phyloP scores from a whole-genome alignment of 257 asterid genomes.

The Cinchona pubescens region DNA sequence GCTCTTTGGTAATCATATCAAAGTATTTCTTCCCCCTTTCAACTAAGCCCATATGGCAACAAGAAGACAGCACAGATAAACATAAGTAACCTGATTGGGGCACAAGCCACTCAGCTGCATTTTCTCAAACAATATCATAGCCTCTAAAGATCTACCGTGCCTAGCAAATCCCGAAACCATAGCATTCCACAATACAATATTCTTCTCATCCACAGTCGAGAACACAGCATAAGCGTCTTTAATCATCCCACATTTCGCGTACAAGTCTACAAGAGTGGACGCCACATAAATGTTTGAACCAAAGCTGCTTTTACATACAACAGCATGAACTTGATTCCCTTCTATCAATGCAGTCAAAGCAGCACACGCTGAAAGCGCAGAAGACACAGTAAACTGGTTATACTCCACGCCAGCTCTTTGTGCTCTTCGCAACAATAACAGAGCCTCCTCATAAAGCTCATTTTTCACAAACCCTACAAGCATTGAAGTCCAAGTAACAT shows the following conservation, averaged over 20 bases:
- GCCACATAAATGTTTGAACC: constrained; percentile 44
- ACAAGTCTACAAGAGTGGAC: constrained; percentile 77
- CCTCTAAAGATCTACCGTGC: constrained; percentile 67
- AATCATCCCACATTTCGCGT: constrained; percentile 81
- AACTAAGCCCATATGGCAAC: constrained; percentile 83
- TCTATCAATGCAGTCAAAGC: constrained; percentile 75
- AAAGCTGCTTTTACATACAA: constrained; percentile 56
- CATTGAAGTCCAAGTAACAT: constrained; percentile 93
- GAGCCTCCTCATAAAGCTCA: constrained; percentile 70
- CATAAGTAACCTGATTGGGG: constrained; percentile 68
- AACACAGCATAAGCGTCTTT: constrained; percentile 59
- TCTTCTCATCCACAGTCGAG: constrained; percentile 50
- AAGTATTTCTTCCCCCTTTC: constrained; percentile 70
- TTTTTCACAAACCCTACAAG: constrained; percentile 74
- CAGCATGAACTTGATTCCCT: constrained; percentile 68
- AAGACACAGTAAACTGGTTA: constrained; percentile 56
- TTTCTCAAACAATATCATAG: constrained; percentile 79
- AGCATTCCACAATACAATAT: constrained; percentile 70
- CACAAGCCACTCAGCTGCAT: constrained; percentile 57
- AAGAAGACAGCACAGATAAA: constrained; percentile 71
- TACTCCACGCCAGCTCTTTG: constrained; percentile 35
- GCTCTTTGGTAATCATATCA: constrained; percentile 59
- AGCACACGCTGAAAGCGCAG: constrained; percentile 72
- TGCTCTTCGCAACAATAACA: constrained; percentile 47
- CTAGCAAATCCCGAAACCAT: constrained; percentile 83